These are phyloP conservation scores for Solanum lycopersicoides DNA, from an alignment of 257 asterid genomes.

Conservation along the genomic window DNA sequence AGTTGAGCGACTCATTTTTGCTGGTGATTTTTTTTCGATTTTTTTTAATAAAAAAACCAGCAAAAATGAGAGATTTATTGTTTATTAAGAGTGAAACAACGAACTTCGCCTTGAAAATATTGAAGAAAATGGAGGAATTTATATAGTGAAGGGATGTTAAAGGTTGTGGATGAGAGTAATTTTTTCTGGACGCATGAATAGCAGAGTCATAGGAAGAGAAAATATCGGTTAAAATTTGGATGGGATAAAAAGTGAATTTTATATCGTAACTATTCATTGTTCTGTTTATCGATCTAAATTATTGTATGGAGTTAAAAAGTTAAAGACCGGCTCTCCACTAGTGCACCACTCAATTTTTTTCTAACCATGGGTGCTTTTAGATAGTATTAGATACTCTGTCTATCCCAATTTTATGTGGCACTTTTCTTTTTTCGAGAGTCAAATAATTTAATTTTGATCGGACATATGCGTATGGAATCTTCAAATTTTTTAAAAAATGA, in stretches of 20 bases:
- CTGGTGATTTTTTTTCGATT: neutral
- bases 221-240: neutral
- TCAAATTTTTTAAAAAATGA: no score
- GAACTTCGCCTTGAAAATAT: neutral
- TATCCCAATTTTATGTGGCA: no score
- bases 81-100: neutral
- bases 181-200: neutral
- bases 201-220: neutral
- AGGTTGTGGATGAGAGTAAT: conserved; percentile 16
- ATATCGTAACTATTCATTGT: neutral
- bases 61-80: neutral
- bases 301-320: no score
- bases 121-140: neutral
- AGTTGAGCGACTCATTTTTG: conserved; percentile 38
- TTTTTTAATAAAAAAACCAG: neutral
- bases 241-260: no score
- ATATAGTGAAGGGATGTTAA: neutral
- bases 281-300: neutral
- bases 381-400: no score
- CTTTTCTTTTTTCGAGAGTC: no score
- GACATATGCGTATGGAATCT: no score
- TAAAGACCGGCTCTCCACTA: no score
- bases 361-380: no score
- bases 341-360: neutral
- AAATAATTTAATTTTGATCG: no score